Conservation (phyloP, 805 yeast species). For the Barnettozyma salicaria region DNA sequence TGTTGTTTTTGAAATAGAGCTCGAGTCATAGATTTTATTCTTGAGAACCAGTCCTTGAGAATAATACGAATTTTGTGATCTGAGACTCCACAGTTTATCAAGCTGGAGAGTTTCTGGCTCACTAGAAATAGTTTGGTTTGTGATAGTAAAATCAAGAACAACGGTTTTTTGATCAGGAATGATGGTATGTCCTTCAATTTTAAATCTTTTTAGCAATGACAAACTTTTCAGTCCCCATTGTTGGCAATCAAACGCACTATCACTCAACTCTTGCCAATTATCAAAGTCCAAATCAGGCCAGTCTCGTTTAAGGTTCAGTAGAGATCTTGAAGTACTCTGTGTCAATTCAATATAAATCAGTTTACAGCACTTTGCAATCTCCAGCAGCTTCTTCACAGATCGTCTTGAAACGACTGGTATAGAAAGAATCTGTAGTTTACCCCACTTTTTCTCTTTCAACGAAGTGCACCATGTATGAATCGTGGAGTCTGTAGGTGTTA, state of each 20-base stretch:
- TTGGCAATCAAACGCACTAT: conserved; percentile 8
- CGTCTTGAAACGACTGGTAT: conserved; percentile 16
- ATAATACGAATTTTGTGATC: conserved; percentile 1
- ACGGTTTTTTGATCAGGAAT: conserved; percentile 1
- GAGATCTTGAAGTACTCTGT: conserved; percentile 2
- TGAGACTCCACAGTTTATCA: conserved; percentile 14
- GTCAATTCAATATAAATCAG: conserved; percentile 18
- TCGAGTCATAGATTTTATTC: conserved; percentile 1
- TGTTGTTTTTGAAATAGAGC: background rate
- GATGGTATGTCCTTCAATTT: conserved; percentile 7
- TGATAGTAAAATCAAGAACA: conserved; percentile 19
- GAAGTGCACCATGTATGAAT: conserved; percentile 22
- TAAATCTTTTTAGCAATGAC: conserved; percentile 9
- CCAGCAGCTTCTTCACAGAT: conserved; percentile 18
- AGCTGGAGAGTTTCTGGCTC: conserved; percentile 4
- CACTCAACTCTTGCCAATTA: conserved; percentile 15
- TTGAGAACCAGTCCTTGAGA: conserved; percentile 17
- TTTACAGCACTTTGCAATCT: conserved; percentile 10
- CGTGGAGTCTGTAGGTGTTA: conserved; percentile 15
- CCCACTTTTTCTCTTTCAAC: conserved; percentile 21
- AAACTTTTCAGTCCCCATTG: conserved; percentile 21
- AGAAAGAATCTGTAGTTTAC: conserved; percentile 18
- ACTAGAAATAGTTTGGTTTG: conserved; percentile 9
- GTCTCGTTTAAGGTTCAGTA: conserved; percentile 12
- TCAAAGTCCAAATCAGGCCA: conserved; percentile 17